Evolutionary conservation across 805 yeast species (phyloP), one percentile per base, ranked within the genome.

Genomic region (Yamadazyma philogaea): DNA sequence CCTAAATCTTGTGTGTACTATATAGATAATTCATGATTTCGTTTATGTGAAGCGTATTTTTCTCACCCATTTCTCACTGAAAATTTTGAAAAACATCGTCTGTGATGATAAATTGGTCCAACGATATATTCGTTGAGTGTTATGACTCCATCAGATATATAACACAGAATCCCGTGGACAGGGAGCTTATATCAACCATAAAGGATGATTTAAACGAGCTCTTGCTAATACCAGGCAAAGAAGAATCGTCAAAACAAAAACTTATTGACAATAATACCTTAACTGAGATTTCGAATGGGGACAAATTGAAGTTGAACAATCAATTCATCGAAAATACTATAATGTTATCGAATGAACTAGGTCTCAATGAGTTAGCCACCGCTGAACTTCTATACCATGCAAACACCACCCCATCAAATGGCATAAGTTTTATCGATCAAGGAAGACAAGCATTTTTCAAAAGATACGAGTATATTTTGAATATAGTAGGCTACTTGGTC

Each of bases 391-490:
- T 90, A 2, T 75, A 66, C 39, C 59, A 62, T 46, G 75, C 88
- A 3, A 55, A 65, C 15, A 48, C 45, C 59, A 18, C 65, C 53
- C 40, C 59, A 54, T 46, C 63, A 55, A 66, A 76, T 19, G 84
- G 84, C 1, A 65, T 72, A 0, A 64, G 71, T 2, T 57, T 77
- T 22, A 48, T 72, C 6, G 89, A 84, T 50, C 68, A 76, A 16
- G 96, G 93, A 1, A 75, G 80, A 45, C 75, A 84, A 5, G 72
- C 79, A 7, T 88, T 77, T 59, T 86, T 81, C 54, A 65, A 78
- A 40, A 75, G 97, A 52, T 74, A 83, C 40, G 84, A 80, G 52
- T 84, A 78, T 48, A 79, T 90, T n/a, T 61, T 91, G 32, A 87
- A 84, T 50, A 80, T 84, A 18, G 70, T 78, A 30, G 69, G 67